Evolutionary conservation across 192 early-diverging fungal genomes (phyloP), one percentile per base, ranked within the genome.

Genomic region (Linnemannia elongata): DNA sequence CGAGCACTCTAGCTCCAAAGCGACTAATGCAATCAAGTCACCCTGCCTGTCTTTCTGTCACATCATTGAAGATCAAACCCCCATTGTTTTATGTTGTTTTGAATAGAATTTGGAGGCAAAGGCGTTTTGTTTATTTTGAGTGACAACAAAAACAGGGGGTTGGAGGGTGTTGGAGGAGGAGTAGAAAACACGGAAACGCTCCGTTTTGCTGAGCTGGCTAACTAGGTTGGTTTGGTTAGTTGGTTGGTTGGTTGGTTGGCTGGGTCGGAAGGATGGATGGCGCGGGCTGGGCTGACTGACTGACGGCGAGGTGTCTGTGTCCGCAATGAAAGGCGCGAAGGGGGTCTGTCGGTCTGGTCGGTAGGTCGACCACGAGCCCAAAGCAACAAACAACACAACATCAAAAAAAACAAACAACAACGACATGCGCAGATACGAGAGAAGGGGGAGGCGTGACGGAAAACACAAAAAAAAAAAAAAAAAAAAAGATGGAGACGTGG

Each of bases 151-250:
- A 52, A 52, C 49, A 52, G 49, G 49, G 17, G 49, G 6, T 57
- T n/a, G 38, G 38, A 39, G 38, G 38, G 38, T 1, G 38, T 3
- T 5, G 38, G 55, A 60, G 8, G 55, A 24, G n/a, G 3, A n/a
- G 24, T 27, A 33, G n/a, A 33, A 63, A 20, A 18, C 3, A 13
- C 13, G 60, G 60, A 66, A 66, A 66, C 60, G 30, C 60, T 66
- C 60, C 60, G 60, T 66, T 66, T 66, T 66, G 60, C 60, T 66
- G 60, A 66, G 60, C 30, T 27, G 57, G 57, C 57, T 66, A 30
- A 52, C 49, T 52, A 52, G 18, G 49, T 52, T 52, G 49, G 49
- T 22, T 39, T 39, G 38, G 38, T 39, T n/a, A n/a, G n/a, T 42
- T n/a, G n/a, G n/a, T n/a, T n/a, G n/a, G n/a, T n/a, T n/a, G n/a